A percentile compares a stretch with the other conserved stretches of the same genome.
phyloP scores from a whole-genome alignment of 1,284 basidiomycete species.

The Cystobasidiaceae sp. region DNA sequence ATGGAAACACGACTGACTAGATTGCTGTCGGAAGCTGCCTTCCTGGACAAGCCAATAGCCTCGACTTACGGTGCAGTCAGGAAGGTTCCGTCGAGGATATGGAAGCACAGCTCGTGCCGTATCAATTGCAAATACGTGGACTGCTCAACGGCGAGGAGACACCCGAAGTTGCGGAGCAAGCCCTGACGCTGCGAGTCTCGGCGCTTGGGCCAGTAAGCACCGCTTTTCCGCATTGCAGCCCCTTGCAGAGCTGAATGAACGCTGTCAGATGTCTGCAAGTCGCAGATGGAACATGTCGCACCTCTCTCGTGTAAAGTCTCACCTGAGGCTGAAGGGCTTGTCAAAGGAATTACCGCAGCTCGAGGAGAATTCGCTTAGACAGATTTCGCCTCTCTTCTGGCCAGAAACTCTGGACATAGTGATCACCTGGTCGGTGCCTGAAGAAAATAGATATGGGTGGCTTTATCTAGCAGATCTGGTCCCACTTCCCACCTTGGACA shows the following conservation, averaged over 20 bases:
- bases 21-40: too few species aligned
- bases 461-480: conserved; percentile 57
- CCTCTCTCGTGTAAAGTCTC: background rate
- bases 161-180: background rate
- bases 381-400: conserved; percentile 72
- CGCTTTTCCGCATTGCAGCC: too few species aligned
- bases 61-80: too few species aligned
- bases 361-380: conserved; percentile 52
- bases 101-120: too few species aligned
- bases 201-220: background rate
- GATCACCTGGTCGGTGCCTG: conserved; percentile 65
- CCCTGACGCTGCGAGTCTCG: background rate
- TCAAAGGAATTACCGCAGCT: conserved; percentile 58
- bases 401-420: conserved; percentile 65
- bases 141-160: background rate
- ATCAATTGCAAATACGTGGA: too few species aligned
- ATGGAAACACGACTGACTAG: too few species aligned
- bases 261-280: background rate
- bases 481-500: conserved; percentile 61
- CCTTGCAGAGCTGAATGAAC: too few species aligned
- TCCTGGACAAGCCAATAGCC: too few species aligned
- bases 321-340: background rate
- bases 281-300: background rate
- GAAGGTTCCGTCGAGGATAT: too few species aligned
- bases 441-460: conserved; percentile 58